phyloP scores from a whole-genome alignment of 768 basidiomycete genomes.

The Dictyophora rubrovolvata region DNA sequence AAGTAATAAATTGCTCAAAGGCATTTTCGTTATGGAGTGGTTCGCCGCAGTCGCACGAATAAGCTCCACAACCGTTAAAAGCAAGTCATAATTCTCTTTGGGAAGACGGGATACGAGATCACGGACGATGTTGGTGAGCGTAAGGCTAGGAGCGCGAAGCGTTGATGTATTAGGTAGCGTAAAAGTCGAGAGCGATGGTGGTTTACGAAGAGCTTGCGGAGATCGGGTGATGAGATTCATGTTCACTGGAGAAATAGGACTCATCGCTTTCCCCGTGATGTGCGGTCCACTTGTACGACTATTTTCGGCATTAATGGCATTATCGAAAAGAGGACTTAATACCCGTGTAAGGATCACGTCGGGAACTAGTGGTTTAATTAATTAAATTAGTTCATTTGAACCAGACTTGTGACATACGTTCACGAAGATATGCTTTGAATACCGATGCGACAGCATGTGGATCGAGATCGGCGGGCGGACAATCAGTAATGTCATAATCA shows the following conservation, averaged over 20 bases:
- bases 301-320: slow-evolving; percentile 53
- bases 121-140: slow-evolving; percentile 47
- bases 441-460: slow-evolving; percentile 90
- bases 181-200: slow-evolving; percentile 71
- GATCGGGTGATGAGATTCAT: not conserved
- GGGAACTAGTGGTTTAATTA: slow-evolving; percentile 49
- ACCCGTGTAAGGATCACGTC: slow-evolving; percentile 71
- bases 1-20: slow-evolving; percentile 75
- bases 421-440: slow-evolving; percentile 87
- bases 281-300: slow-evolving; percentile 15
- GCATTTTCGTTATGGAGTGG: slow-evolving; percentile 80
- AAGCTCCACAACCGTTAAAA: slow-evolving; percentile 71
- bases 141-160: slow-evolving; percentile 49
- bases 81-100: slow-evolving; percentile 71
- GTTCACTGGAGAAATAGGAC: slow-evolving; percentile 25
- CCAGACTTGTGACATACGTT: slow-evolving; percentile 49
- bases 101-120: slow-evolving; percentile 63
- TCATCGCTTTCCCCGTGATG: slow-evolving; percentile 15
- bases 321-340: slow-evolving; percentile 69
- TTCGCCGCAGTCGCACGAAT: slow-evolving; percentile 64
- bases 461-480: slow-evolving; percentile 78
- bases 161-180: slow-evolving; percentile 60
- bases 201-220: slow-evolving; percentile 46
- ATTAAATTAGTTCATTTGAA: slow-evolving; percentile 7
- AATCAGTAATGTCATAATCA: slow-evolving; percentile 74